phyloP scores from a whole-genome alignment of 1,139 yeast genomes.

The Sporopachydermia cereana region DNA sequence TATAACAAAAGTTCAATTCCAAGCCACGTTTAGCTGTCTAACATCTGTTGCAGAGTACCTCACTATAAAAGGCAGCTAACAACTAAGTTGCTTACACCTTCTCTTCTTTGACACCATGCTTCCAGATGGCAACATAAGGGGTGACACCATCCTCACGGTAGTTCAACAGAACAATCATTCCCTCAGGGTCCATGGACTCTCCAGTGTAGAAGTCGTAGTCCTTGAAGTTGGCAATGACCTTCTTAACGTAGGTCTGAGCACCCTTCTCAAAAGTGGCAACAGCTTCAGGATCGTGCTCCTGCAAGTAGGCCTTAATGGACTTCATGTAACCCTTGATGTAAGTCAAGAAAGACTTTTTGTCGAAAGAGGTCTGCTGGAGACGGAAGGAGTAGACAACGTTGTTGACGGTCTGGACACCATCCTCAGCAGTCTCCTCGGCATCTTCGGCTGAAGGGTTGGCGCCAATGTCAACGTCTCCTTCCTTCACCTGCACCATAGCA shows the following conservation, averaged over 20 bases:
- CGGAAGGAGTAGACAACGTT: conserved; percentile 98
- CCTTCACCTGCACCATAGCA: conserved; percentile 73
- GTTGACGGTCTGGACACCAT: conserved; percentile 83
- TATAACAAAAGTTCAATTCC: too few relatives aligned
- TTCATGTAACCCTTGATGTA: conserved; percentile 99
- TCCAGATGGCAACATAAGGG: conserved; percentile 96
- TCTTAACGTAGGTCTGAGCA: conserved; percentile 91
- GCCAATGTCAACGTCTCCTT: conserved; percentile 91
- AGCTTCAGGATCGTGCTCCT: conserved; percentile 79
- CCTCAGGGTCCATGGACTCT: conserved; percentile 99
- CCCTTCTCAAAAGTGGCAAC: conserved; percentile 91
- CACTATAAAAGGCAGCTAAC: too few relatives aligned
- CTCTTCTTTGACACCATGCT: conserved; percentile 85
- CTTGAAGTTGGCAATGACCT: conserved; percentile 85
- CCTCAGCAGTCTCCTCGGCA: conserved; percentile 69
- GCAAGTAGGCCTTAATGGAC: conserved; percentile 77
- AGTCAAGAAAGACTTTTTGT: conserved; percentile 92
- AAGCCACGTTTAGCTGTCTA: too few relatives aligned
- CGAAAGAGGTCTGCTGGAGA: conserved; percentile 89
- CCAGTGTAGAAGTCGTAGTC: conserved; percentile 99
- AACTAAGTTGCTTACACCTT: conserved; percentile 52
- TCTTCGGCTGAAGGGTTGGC: conserved; percentile 99
- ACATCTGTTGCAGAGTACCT: too few relatives aligned
- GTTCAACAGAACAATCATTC: conserved; percentile 91
- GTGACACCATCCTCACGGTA: conserved; percentile 99